Evolutionary conservation across 805 yeast genomes (phyloP), one percentile per base, ranked within the genome.

Genomic region (Candida adriatica): DNA sequence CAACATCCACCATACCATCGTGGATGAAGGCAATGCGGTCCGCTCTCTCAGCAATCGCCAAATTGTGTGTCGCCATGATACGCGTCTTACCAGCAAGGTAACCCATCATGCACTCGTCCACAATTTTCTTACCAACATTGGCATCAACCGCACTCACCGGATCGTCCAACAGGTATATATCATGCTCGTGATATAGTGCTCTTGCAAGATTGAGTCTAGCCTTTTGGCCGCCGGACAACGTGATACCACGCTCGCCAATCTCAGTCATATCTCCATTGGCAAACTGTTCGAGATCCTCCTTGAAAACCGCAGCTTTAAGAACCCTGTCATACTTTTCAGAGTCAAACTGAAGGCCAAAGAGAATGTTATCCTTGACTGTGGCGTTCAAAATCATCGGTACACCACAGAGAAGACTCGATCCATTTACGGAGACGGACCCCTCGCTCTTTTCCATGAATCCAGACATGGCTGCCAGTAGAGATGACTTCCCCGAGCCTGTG

Each of bases 1-100:
- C 95, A 22, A 70, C 53, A 29, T 68, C 71, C 16, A 79, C 58
- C 0, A 85, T 76, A 32, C 77, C 79, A 17, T 81, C 77, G 37
- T 73, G 70, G 43, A 85, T 56, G 38, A 79, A 84, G 8, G 85
- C 62, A 24, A 85, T 59, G 28, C 77, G 63, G 51, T 79, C 83
- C 6, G 94, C 90, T 30, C 66, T 59, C 10, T 70, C 67, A 34
- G 84, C 67, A 36, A 85, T 59, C 7, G 81, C 70, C 33, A 85
- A 60, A 51, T 86, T 94, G 53, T 85, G 94, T 0, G 95, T 85
- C 4, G 94, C 92, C 48, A 85, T 60, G 8, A 90, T 96, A 41
- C 90, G 66, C 0, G 95, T 86, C 45, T 68, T 71, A 8, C 58
- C 55, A 20, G 57, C 53, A 35, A 85, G 49, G 19, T 71, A 39